Percentiles rank a stretch among this genome's conserved stretches.
phyloP scores from a whole-genome alignment of 2,329 filamentous ascomycete species.

The Pezicula radicicola region DNA sequence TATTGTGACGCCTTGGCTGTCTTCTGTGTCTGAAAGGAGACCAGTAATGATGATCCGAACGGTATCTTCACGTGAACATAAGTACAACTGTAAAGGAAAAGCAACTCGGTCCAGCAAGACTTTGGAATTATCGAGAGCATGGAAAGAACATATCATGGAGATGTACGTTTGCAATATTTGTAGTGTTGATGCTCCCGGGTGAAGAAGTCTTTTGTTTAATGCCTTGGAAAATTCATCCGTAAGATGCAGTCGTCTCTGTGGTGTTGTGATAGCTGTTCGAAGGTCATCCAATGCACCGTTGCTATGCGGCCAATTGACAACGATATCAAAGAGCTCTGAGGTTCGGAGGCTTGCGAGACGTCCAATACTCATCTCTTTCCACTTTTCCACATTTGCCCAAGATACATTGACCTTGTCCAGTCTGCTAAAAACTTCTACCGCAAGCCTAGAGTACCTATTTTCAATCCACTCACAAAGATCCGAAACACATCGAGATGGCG shows the following conservation, averaged over 20 bases:
- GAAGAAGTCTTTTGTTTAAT: conserved; percentile 64
- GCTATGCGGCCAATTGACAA: conserved; percentile 71
- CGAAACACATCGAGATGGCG: conserved; percentile 51
- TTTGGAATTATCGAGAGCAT: conserved; percentile 72
- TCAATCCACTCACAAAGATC: conserved; percentile 66
- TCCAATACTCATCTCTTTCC: conserved; percentile 67
- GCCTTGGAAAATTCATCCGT: conserved; percentile 67
- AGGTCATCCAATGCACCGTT: conserved; percentile 72
- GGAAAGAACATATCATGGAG: conserved; percentile 74
- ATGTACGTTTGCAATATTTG: conserved; percentile 77
- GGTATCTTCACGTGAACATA: conserved; percentile 74
- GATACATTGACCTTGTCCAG: conserved; percentile 36
- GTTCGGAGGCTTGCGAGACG: conserved; percentile 68
- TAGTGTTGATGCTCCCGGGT: conserved; percentile 72
- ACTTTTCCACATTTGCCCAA: conserved; percentile 59
- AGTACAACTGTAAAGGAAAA: conserved; percentile 69
- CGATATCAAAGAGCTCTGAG: conserved; percentile 74
- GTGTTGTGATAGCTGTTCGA: conserved; percentile 64
- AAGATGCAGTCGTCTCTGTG: conserved; percentile 65
- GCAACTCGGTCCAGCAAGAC: conserved; percentile 75
- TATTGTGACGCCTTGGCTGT: conserved; percentile 29
- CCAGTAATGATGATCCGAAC: conserved; percentile 75
- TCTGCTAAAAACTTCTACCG: conserved; percentile 55
- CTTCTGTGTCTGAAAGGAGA: conserved; percentile 60
- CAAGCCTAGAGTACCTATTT: conserved; percentile 61